Evolutionary conservation across 129 eudicot species (phyloP).

Genomic region (Ambrosia artemisiifolia): DNA sequence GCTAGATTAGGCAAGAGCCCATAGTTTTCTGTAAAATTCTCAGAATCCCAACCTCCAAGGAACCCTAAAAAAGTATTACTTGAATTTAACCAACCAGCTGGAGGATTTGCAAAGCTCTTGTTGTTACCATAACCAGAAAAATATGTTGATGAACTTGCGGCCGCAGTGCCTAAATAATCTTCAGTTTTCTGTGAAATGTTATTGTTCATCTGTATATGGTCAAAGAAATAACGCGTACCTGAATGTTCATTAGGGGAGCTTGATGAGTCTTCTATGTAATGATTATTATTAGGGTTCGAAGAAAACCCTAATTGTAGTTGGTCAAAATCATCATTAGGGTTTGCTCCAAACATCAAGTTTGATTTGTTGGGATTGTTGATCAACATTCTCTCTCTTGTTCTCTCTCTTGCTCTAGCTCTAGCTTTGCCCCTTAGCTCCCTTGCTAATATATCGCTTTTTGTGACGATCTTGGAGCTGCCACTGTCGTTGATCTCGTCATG

Average conservation of each 20-base stretch:
- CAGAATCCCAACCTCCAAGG: constrained; percentile 38
- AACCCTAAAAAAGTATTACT: constrained; percentile 27
- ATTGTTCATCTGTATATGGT: constrained; percentile 23
- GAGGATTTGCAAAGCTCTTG: constrained; percentile 19
- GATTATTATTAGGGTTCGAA: constrained; percentile 29
- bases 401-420: constrained; percentile 26
- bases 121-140: constrained; percentile 19
- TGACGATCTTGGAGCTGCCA: constrained; percentile 14
- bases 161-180: constrained; percentile 15
- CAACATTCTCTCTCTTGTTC: constrained; percentile 39
- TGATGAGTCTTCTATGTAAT: constrained; percentile 25
- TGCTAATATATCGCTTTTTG: constrained; percentile 21
- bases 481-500: constrained; percentile 15
- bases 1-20: constrained; percentile 21
- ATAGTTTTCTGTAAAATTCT: constrained; percentile 26
- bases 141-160: constrained; percentile 14
- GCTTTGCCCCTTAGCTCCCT: constrained; percentile 46
- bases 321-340: constrained; percentile 6
- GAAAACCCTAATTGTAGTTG: constrained; percentile 29
- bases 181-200: neutral
- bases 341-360: neutral
- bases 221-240: constrained; percentile 26
- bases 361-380: constrained; percentile 18
- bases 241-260: constrained; percentile 29
- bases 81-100: constrained; percentile 35